Percentiles rank a stretch among this genome's conserved stretches.
phyloP scores from a whole-genome alignment of 768 basidiomycete species.

The Austroboletus festivus region DNA sequence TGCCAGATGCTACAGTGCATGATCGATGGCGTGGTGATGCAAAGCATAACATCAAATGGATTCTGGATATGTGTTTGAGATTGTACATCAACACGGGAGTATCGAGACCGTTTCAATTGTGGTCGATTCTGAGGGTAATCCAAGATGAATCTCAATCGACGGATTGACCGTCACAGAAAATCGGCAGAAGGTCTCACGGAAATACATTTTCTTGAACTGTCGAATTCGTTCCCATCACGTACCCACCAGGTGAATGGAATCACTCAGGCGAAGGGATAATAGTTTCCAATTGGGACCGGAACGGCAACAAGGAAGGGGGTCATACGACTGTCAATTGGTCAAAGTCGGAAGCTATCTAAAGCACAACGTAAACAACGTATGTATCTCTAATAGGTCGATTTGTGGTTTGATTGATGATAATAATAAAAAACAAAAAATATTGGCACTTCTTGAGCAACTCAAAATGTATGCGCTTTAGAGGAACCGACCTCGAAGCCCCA shows the following conservation, averaged over 20 bases:
- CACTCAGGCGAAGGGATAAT: conserved; percentile 20
- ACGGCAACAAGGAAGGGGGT: conserved; percentile 1
- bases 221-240: conserved; percentile 20
- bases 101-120: neutral
- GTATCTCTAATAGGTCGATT: too few species aligned
- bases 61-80: conserved; percentile 36
- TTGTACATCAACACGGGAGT: conserved; percentile 22
- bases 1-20: conserved; percentile 14
- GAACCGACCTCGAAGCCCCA: too few species aligned
- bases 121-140: neutral
- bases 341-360: conserved; percentile 34
- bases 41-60: conserved; percentile 12
- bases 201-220: conserved; percentile 19
- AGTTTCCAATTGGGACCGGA: conserved; percentile 26
- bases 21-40: conserved; percentile 32
- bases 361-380: too few species aligned
- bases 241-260: conserved; percentile 2
- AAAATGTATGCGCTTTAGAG: too few species aligned
- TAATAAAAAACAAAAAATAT: conserved; percentile 30
- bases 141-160: conserved; percentile 24
- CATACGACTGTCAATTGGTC: conserved; percentile 27
- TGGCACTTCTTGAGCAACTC: too few species aligned
- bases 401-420: too few species aligned
- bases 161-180: conserved; percentile 20
- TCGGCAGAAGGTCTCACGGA: neutral